Evolutionary conservation across 129 eudicot species (phyloP), one percentile per base, ranked within the genome.

Genomic region (Ambrosia artemisiifolia): DNA sequence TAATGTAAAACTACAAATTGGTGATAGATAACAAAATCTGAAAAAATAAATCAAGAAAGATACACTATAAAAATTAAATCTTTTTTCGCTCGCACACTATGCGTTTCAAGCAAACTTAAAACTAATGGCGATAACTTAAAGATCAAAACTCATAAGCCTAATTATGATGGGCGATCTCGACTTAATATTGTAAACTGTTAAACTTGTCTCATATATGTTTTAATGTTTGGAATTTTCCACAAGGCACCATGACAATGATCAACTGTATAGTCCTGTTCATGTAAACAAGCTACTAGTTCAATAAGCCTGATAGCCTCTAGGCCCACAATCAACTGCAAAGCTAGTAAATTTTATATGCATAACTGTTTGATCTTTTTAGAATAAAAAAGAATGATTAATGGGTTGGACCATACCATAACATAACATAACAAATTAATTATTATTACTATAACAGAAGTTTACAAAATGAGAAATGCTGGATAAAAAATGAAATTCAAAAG

Each of bases 391-490:
- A 24, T 24, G 28, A 24, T 24, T 24, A 24, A 0, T 24, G 28
- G 28, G 1, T 24, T 24, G 28, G 28, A 24, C 28, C 28, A 24
- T 24, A 24, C 0, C 28, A 24, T 24, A n/a, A n/a, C n/a, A n/a
- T n/a, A 24, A 24, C 28, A 24, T 24, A 24, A 24, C 28, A 24
- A 24, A 24, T 24, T 24, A 24, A 24, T 24, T 24, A 24, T 24
- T 24, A 24, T 1, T 24, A n/a, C n/a, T n/a, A 24, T 24, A 24
- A 24, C 28, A 24, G 28, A 24, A 24, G 28, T 24, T 24, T 24
- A 24, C 28, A 24, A 0, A 24, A 24, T 24, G 1, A 24, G 28
- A 24, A 24, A 72, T 72, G 81, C 65, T 71, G 71, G 33, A 82
- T 61, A 67, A 73, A 53, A 50, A 42, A 17, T 16, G 2, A 11